Evolutionary conservation across 2,329 filamentous ascomycete genomes (phyloP), one percentile per base, ranked within the genome.

Genomic region (Fusarium aywerte): DNA sequence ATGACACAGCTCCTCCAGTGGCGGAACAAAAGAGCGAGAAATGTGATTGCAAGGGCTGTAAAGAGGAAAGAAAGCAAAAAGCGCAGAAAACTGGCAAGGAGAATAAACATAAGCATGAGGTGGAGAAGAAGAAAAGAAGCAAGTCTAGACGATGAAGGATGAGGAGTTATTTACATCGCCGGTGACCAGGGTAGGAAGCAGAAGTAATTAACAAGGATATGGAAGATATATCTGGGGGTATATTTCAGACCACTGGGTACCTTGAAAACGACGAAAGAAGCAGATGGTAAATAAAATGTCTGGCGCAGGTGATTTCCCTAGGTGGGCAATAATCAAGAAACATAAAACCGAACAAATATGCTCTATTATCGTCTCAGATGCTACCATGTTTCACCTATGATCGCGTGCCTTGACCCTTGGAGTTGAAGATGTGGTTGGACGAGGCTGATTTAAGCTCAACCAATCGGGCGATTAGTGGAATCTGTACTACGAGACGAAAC

Each of bases 391-490:
- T 21, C 29, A 32, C n/a, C 15, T 3, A 23, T 32, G 18, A 20
- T 23, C 12, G 4, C 10, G 18, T n/a, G 10, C 9, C 18, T 5
- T 18, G 18, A 25, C n/a, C 4, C 9, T 31, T 12, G 11, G 11
- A 3, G 15, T 20, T 42, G 15, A 16, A 8, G 16, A 5, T 33
- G 8, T 43, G 23, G 15, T 33, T 45, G 12, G 20, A 42, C 27
- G 53, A 38, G 57, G 58, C 48, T 62, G 36, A 62, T 62, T 62
- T 62, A 62, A 62, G 49, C 49, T 62, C 49, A 32, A 27, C 59
- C 48, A 62, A 62, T 62, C 42, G 25, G 32, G 20, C 38, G 3
- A 12, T 42, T 25, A 47, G 32, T 20, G 32, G 31, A 16, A 20
- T 23, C 18, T 62, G 32, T 42, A 55, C 12, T n/a, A 9, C 9